Evolutionary conservation across 148 eudicot species (phyloP), one percentile per base, ranked within the genome.

Genomic region (Fagopyrum tataricum): DNA sequence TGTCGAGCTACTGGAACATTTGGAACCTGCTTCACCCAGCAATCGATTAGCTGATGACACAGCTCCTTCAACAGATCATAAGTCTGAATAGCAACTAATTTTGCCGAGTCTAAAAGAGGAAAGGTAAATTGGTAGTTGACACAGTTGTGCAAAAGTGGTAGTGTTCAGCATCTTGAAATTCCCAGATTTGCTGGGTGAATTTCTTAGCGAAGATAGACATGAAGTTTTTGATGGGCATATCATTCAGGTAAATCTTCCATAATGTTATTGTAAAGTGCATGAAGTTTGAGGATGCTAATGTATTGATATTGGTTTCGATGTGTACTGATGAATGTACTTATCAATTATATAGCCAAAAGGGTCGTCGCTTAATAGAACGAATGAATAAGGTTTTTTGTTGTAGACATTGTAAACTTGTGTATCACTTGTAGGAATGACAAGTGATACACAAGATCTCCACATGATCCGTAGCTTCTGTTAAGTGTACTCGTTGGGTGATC

Each of bases 1-100:
- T 72, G 76, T 67, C 10, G 83, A 73, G 42, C 67, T 67, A 64
- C 82, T 74, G 56, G 89, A 85, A 69, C 78, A 74, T 31, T 31
- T 31, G 37, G 37, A 31, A 31, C 37, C 37, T 31, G 37, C 37
- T 3, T 31, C 37, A 31, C 37, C 37, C n/a, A n/a, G n/a, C n/a
- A n/a, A n/a, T n/a, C n/a, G n/a, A n/a, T n/a, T n/a, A n/a, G n/a
- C n/a, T 55, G 41, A 9, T 61, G 67, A 61, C 24, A 7, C 4
- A 13, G 15, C 13, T 67, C 68, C 79, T 39, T 75, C 86, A 75
- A 53, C 80, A 4, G 73, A 68, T 84, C 61, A 73, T 56, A 75
- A 55, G 56, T 77, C 85, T 55, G 37, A 31, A 31, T 31, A 78
- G 41, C 41, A 24, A 31, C 13, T 24, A 40, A 24, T 61, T 10